A percentile compares a stretch with the other conserved stretches of the same genome.
These are phyloP conservation scores for Diaporthe destruens DNA, from an alignment of 2,329 filamentous ascomycete species.

Conservation along the genomic window DNA sequence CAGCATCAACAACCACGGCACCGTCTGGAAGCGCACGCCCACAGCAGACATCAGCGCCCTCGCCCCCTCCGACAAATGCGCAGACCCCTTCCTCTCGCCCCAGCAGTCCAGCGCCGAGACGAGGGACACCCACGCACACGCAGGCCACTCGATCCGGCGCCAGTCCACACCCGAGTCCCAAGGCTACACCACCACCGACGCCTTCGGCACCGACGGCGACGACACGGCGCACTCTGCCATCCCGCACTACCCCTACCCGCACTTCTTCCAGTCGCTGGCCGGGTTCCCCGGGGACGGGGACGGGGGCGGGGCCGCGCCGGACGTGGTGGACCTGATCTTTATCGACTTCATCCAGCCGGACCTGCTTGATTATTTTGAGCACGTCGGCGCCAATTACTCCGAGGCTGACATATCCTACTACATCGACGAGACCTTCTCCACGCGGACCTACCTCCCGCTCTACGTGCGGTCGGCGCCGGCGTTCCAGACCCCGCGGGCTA, in stretches of 20 bases:
- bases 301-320: slow-evolving; percentile 54
- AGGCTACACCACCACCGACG: slow-evolving; percentile 68
- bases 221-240: slow-evolving; percentile 66
- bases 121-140: slow-evolving; percentile 43
- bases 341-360: slow-evolving; percentile 61
- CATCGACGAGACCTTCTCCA: slow-evolving; percentile 55
- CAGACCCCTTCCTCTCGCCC: slow-evolving; percentile 54
- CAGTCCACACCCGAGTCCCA: slow-evolving; percentile 56
- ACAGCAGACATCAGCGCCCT: slow-evolving; percentile 54
- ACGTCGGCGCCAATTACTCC: slow-evolving; percentile 53
- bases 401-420: slow-evolving; percentile 54
- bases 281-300: slow-evolving; percentile 60
- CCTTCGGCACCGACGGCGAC: slow-evolving; percentile 67
- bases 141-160: slow-evolving; percentile 60
- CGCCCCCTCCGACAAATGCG: slow-evolving; percentile 57
- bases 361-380: slow-evolving; percentile 48
- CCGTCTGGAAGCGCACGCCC: slow-evolving; percentile 50
- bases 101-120: slow-evolving; percentile 45
- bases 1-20: slow-evolving; percentile 58
- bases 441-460: slow-evolving; percentile 55
- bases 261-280: slow-evolving; percentile 63
- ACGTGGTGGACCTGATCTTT: slow-evolving; percentile 66
- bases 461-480: slow-evolving; percentile 51
- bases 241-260: slow-evolving; percentile 60
- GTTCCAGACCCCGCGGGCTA: slow-evolving; percentile 53